A percentile compares a stretch with the other conserved stretches of the same genome.
phyloP scores from a whole-genome alignment of 1,284 basidiomycete species.

The Puccinia triticina region DNA sequence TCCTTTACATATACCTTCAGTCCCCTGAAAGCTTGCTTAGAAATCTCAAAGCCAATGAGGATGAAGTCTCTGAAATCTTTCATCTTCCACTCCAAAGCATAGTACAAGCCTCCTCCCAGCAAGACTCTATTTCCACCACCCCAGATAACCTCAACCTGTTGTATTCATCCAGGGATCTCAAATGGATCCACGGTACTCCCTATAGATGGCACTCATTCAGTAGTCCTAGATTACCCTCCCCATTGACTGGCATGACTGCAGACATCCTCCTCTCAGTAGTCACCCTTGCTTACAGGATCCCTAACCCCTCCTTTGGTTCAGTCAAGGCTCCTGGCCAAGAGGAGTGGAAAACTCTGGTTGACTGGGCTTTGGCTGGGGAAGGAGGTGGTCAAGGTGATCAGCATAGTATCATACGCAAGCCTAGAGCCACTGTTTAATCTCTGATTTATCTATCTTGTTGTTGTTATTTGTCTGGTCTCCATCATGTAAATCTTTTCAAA shows the following conservation, averaged over 20 bases:
- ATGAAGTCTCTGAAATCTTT: constrained; percentile 41
- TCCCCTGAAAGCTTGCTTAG: not conserved
- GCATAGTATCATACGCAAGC: constrained; percentile 6
- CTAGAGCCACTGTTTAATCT: not conserved
- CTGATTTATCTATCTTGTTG: too few relatives aligned
- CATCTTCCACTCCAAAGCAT: constrained; percentile 34
- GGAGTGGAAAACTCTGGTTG: constrained; percentile 33
- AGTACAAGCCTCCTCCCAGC: not conserved
- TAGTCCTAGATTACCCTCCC: constrained; percentile 8
- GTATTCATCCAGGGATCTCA: constrained; percentile 26
- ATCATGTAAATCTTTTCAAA: too few relatives aligned
- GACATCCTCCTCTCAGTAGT: constrained; percentile 35
- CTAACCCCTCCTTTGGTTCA: not conserved
- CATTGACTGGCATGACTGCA: constrained; percentile 44
- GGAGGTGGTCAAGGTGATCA: constrained; percentile 12
- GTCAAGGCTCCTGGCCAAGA: constrained; percentile 18
- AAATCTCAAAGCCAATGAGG: constrained; percentile 26
- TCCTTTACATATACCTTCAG: not conserved
- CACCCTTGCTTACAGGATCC: not conserved
- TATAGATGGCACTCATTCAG: constrained; percentile 42
- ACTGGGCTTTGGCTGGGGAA: constrained; percentile 26
- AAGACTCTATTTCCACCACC: not conserved
- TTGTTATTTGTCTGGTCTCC: too few relatives aligned
- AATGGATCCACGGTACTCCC: constrained; percentile 30
- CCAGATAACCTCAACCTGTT: not conserved